phyloP scores from a whole-genome alignment of 2,329 filamentous ascomycete genomes.

The Amylocarpus encephaloides region DNA sequence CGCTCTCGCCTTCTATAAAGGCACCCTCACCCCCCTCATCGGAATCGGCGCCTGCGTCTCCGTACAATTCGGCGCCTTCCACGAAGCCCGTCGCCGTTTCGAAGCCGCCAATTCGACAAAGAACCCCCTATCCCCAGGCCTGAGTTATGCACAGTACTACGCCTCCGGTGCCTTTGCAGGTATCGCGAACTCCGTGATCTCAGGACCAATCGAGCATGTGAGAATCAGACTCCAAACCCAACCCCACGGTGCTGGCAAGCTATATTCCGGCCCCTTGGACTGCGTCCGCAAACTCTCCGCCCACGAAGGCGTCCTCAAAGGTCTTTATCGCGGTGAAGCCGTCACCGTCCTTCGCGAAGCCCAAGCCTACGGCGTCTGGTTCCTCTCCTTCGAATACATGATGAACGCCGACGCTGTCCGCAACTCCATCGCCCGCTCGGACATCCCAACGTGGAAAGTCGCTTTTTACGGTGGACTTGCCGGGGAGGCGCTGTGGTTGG shows the following conservation, averaged over 20 bases:
- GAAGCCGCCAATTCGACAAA: constrained; percentile 62
- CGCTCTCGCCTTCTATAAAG: constrained; percentile 92
- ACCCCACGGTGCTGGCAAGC: constrained; percentile 70
- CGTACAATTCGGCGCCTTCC: constrained; percentile 97
- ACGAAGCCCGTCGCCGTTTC: constrained; percentile 80
- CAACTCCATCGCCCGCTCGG: constrained; percentile 67
- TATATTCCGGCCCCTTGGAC: constrained; percentile 83
- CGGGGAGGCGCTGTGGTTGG: constrained; percentile 88
- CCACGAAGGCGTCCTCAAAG: constrained; percentile 59
- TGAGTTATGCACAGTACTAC: constrained; percentile 85
- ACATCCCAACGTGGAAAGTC: constrained; percentile 78
- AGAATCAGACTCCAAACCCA: constrained; percentile 95
- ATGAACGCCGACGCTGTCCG: constrained; percentile 85
- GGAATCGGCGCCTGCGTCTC: constrained; percentile 96
- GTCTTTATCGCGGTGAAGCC: constrained; percentile 78
- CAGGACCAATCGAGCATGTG: constrained; percentile 91
- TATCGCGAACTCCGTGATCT: constrained; percentile 80
- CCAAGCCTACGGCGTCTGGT: constrained; percentile 94
- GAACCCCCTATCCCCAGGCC: constrained; percentile 36
- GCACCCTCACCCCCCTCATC: constrained; percentile 86
- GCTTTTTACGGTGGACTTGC: constrained; percentile 89
- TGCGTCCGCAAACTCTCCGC: constrained; percentile 78
- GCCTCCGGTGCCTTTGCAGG: constrained; percentile 86
- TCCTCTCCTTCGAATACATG: constrained; percentile 88
- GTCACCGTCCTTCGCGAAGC: constrained; percentile 87